A percentile compares a stretch with the other conserved stretches of the same genome.
Evolutionary conservation across 2,329 filamentous ascomycete species (phyloP).

Genomic region (Pyrenochaeta sp.): DNA sequence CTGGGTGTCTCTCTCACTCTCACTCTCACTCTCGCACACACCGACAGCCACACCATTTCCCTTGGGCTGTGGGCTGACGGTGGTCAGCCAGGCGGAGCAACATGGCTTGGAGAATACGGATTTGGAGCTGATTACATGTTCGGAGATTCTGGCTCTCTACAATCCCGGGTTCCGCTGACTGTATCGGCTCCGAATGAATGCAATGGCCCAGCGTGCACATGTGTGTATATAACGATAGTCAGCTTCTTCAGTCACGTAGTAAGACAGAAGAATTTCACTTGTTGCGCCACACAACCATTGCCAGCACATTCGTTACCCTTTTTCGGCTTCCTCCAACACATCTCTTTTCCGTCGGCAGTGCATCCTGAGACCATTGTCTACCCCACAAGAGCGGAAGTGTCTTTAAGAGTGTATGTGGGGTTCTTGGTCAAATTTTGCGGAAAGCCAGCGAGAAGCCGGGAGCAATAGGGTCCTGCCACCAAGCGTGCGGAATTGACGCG

Average conservation of each 20-base stretch:
- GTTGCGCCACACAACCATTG: background rate
- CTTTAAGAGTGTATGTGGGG: slow-evolving; percentile 1
- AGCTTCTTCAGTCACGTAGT: background rate
- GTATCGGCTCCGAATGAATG: background rate
- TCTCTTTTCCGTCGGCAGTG: background rate
- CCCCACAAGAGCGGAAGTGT: slow-evolving; percentile 7
- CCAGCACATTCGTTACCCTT: background rate
- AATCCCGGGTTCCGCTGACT: background rate
- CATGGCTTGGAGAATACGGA: background rate
- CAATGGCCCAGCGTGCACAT: background rate
- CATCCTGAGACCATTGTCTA: background rate
- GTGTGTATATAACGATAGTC: background rate
- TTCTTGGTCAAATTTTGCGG: slow-evolving; percentile 3
- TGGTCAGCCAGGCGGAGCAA: background rate
- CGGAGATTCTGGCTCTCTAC: background rate
- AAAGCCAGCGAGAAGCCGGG: slow-evolving; percentile 8
- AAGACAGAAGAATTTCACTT: background rate
- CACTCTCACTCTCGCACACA: too few species aligned
- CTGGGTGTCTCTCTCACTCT: too few species aligned
- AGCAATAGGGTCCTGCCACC: background rate
- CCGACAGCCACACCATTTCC: too few species aligned
- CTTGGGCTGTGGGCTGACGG: background rate
- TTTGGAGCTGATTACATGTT: background rate
- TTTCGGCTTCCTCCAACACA: background rate
- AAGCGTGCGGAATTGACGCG: slow-evolving; percentile 19